Conservation (phyloP, 805 yeast genomes). For the Kuraishia ogatae region DNA sequence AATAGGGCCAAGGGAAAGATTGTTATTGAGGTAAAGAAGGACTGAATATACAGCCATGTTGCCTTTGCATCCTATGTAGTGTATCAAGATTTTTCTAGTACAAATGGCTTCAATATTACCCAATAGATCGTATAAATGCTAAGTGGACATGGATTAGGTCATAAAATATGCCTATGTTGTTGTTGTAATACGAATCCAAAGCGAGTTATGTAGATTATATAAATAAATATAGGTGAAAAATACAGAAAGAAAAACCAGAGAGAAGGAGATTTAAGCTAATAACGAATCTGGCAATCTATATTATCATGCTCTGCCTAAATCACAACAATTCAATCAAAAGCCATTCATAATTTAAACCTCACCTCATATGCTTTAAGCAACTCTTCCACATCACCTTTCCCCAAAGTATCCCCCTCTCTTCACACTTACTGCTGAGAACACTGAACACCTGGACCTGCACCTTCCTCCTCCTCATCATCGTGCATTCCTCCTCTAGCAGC, state of each 20-base stretch:
- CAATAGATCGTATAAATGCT: no score
- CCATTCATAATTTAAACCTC: not conserved
- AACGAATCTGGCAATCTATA: not conserved
- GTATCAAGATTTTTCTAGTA: no score
- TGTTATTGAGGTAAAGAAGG: slow-evolving; percentile 24
- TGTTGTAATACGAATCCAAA: not conserved
- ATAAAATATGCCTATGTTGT: no score
- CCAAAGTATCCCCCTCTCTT: not conserved
- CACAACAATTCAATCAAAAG: not conserved
- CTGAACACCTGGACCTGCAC: slow-evolving; percentile 70
- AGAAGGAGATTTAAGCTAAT: not conserved
- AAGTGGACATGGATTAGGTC: no score
- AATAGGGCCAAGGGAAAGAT: slow-evolving; percentile 61
- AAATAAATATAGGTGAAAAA: not conserved
- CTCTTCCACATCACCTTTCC: not conserved
- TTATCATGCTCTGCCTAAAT: not conserved
- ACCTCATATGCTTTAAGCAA: not conserved
- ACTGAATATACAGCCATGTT: no score
- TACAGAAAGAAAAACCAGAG: not conserved
- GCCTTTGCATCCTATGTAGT: no score
- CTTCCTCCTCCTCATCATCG: slow-evolving; percentile 45
- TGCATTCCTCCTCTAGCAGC: slow-evolving; percentile 33
- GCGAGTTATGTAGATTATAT: not conserved
- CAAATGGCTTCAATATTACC: no score
- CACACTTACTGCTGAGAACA: slow-evolving; percentile 79